Base-by-base conservation (phyloP, 2,329 filamentous ascomycete species). In the Phoma sp. region DNA sequence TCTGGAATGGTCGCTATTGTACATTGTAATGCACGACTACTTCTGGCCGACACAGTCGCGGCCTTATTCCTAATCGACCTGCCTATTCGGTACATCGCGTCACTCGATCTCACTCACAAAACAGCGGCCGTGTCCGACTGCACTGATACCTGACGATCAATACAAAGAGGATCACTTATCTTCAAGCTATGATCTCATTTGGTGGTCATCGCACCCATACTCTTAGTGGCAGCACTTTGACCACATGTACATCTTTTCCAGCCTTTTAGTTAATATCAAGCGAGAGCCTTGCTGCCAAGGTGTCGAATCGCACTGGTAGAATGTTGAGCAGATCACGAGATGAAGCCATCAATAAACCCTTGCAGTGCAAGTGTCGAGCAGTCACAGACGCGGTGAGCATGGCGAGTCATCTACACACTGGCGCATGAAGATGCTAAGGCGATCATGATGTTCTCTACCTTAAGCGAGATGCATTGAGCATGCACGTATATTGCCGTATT, bases 1-100 rank as follows among this genome's bases (percentile, higher is more conserved):
- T 52, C 54, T 62, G 60, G 64, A 52, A 59, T 58, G 54, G 54
- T 57, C 41, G 45, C 56, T 55, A 51, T 23, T 56, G 53, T 56
- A 52, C 53, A 51, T 38, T 41, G 43, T 47, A 56, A 56, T 52
- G 53, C 47, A 52, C 29, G 55, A 55, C 52, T 48, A 45, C 55
- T 44, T 55, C 29, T 48, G 58, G 52, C 47, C 46, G 37, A 46
- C 40, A 58, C 36, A 51, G 55, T 50, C 37, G 54, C 44, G 56
- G 48, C 41, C 32, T 47, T 52, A 50, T 47, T 49, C 11, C 14
- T 25, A 44, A 57, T 48, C 44, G 49, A 65, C 63, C 61, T 65
- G 58, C 60, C 59, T 61, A 13, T 57, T 63, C 52, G 9, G 57
- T 56, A 37, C 52, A 52, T 50, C 29, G 43, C 40, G 42, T 35